A percentile compares a stretch with the other conserved stretches of the same genome.
phyloP scores from a whole-genome alignment of 1,284 basidiomycete species.

The Ceratobasidium sp. region DNA sequence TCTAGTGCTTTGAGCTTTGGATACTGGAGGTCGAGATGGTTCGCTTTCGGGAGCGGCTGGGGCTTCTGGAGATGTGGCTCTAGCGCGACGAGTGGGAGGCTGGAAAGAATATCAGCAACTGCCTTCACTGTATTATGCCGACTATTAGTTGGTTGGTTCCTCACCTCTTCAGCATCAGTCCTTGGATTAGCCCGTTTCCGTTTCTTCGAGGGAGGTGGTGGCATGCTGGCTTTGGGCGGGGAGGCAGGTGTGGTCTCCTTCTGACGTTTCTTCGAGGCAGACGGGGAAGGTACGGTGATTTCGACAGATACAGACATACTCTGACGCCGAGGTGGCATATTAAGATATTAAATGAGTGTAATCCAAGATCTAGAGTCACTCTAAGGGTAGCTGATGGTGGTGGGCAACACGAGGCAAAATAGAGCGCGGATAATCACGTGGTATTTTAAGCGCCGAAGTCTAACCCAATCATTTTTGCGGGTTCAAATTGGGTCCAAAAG shows the following conservation, averaged over 20 bases:
- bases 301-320: constrained; percentile 36
- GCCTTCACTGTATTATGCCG: neutral
- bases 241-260: constrained; percentile 15
- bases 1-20: constrained; percentile 16
- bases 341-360: constrained; percentile 1
- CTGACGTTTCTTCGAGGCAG: constrained; percentile 10
- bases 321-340: constrained; percentile 26
- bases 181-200: constrained; percentile 13
- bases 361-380: neutral
- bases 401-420: neutral
- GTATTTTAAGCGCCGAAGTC: too few species aligned
- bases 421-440: neutral
- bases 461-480: too few species aligned
- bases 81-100: neutral
- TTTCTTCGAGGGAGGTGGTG: constrained; percentile 33
- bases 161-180: constrained; percentile 41
- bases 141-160: neutral
- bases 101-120: neutral
- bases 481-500: too few species aligned
- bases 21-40: constrained; percentile 23
- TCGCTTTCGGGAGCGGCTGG: neutral
- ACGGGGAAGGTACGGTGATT: constrained; percentile 17
- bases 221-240: neutral
- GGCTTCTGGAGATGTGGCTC: neutral
- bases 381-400: constrained; percentile 2